These are phyloP conservation scores for Fusarium brachygibbosum DNA, from an alignment of 2,329 filamentous ascomycete species.

Conservation along the genomic window DNA sequence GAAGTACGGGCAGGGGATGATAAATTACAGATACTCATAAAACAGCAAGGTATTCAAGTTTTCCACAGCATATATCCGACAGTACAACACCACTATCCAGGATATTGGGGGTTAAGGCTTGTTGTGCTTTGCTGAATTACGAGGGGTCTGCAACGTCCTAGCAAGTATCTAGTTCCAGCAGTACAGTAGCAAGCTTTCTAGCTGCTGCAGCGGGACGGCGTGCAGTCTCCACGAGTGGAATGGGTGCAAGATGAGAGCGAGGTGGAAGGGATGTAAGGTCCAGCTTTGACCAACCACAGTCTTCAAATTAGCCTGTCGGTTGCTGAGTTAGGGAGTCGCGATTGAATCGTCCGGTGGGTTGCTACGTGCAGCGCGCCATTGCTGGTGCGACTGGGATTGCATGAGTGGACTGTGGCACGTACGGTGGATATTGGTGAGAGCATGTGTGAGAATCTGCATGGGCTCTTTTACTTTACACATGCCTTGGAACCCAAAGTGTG, in stretches of 20 bases:
- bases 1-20: constrained; percentile 22
- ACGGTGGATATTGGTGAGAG: constrained; percentile 39
- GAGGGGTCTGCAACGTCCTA: constrained; percentile 31
- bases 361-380: constrained; percentile 43
- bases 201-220: constrained; percentile 31
- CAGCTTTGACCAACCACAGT: constrained; percentile 41
- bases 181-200: constrained; percentile 31
- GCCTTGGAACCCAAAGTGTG: constrained; percentile 9
- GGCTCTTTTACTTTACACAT: constrained; percentile 23
- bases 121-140: constrained; percentile 24
- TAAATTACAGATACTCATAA: constrained; percentile 13
- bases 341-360: constrained; percentile 44
- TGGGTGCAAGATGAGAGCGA: constrained; percentile 42
- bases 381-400: constrained; percentile 45
- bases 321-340: constrained; percentile 50
- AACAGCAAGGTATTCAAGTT: constrained; percentile 19
- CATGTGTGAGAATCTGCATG: constrained; percentile 31
- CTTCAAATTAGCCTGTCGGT: constrained; percentile 44
- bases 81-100: constrained; percentile 1
- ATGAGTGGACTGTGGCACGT: constrained; percentile 41
- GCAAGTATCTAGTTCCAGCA: constrained; percentile 13
- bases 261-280: constrained; percentile 43
- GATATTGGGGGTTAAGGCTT: constrained; percentile 12
- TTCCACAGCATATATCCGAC: constrained; percentile 5
- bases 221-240: constrained; percentile 43